A percentile compares a stretch with the other conserved stretches of the same genome.
Conservation (phyloP, 139 green algal species). For the Chlorella sp. region DNA sequence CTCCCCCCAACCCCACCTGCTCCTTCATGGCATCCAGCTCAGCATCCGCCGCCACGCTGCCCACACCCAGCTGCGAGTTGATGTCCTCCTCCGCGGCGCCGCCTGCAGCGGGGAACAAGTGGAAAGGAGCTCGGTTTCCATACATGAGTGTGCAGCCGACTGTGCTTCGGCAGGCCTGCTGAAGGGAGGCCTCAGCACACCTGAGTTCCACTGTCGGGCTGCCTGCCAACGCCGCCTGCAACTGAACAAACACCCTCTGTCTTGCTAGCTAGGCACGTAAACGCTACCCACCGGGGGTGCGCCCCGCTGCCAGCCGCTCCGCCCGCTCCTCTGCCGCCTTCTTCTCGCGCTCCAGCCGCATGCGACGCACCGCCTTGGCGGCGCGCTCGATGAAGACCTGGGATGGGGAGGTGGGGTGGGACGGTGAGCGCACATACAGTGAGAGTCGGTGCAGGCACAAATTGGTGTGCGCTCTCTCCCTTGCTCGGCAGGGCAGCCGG, state of each 20-base stretch:
- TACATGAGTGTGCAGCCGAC: too few species aligned
- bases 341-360: slow-evolving; percentile 56
- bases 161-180: too few species aligned
- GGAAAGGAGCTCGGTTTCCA: background rate
- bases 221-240: too few species aligned
- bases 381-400: slow-evolving; percentile 71
- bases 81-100: slow-evolving; percentile 65
- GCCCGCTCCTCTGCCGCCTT: slow-evolving; percentile 43
- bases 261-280: too few species aligned
- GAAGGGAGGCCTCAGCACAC: too few species aligned
- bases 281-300: slow-evolving; percentile 14
- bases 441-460: background rate
- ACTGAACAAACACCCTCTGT: too few species aligned
- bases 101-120: slow-evolving; percentile 11
- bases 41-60: slow-evolving; percentile 67
- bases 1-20: background rate
- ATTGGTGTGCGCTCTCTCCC: background rate
- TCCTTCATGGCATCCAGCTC: slow-evolving; percentile 79
- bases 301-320: slow-evolving; percentile 25
- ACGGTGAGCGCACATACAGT: background rate
- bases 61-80: slow-evolving; percentile 68
- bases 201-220: too few species aligned
- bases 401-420: background rate
- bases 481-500: background rate
- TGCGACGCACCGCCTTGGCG: slow-evolving; percentile 62